These are phyloP conservation scores for Gamsiella multidivaricata DNA, from an alignment of 192 early-diverging fungal genomes.

Conservation along the genomic window DNA sequence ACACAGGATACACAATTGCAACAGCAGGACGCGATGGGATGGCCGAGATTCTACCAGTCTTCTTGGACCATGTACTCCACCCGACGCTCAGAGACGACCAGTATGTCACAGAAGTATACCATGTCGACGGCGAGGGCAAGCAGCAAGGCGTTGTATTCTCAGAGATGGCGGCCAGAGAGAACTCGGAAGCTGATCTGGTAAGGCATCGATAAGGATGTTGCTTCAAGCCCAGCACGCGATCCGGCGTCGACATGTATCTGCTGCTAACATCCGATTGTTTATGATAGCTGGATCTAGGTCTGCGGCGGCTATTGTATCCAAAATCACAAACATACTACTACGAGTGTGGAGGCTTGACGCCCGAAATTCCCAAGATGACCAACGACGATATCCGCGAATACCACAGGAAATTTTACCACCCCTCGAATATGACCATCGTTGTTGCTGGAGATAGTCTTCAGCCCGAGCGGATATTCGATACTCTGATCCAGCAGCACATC, in stretches of 20 bases:
- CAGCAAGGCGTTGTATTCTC: constrained; percentile 85
- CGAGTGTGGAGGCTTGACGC: constrained; percentile 83
- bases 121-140: constrained; percentile 74
- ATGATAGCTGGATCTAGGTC: constrained; percentile 59
- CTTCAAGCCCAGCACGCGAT: neutral
- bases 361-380: constrained; percentile 73
- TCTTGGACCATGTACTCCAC: constrained; percentile 83
- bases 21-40: constrained; percentile 75
- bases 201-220: too few relatives aligned
- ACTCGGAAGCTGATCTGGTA: constrained; percentile 73
- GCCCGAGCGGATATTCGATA: constrained; percentile 66
- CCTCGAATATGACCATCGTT: constrained; percentile 76
- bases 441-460: constrained; percentile 64
- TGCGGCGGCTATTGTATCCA: constrained; percentile 63
- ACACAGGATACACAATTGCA: constrained; percentile 78
- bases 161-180: constrained; percentile 81
- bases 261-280: neutral
- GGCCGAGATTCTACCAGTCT: constrained; percentile 78
- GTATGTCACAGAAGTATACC: constrained; percentile 85
- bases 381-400: constrained; percentile 83
- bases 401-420: constrained; percentile 78
- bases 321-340: constrained; percentile 68
- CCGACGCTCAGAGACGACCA: constrained; percentile 78
- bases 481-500: constrained; percentile 47
- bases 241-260: neutral